Conservation (phyloP, 345 rosid genomes). For the Punica granatum region DNA sequence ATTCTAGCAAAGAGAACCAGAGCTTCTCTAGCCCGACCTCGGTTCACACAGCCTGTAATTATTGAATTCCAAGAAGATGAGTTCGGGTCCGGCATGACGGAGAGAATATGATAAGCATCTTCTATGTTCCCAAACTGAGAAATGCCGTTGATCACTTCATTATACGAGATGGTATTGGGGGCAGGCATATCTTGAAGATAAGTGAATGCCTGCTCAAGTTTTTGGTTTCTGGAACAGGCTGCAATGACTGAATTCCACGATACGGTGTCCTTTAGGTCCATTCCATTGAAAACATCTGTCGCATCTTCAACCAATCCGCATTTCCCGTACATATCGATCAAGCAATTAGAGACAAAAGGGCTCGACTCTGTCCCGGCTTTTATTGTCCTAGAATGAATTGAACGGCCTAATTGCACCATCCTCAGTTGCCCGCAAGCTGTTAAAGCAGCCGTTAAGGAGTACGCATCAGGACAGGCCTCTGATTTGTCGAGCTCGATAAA, state of each 20-base stretch:
- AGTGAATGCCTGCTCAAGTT: slow-evolving; percentile 40
- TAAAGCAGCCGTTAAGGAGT: slow-evolving; percentile 56
- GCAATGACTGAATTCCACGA: slow-evolving; percentile 81
- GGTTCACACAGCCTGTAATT: slow-evolving; percentile 58
- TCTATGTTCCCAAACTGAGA: slow-evolving; percentile 50
- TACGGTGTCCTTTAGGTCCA: slow-evolving; percentile 49
- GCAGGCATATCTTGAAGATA: slow-evolving; percentile 49
- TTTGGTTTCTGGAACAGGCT: slow-evolving; percentile 55
- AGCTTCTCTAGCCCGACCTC: slow-evolving; percentile 38
- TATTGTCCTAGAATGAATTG: slow-evolving; percentile 53
- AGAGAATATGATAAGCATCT: slow-evolving; percentile 38
- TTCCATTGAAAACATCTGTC: slow-evolving; percentile 31
- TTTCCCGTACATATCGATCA: slow-evolving; percentile 84
- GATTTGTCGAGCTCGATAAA: slow-evolving; percentile 50
- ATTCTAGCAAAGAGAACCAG: slow-evolving; percentile 42
- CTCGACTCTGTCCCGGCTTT: slow-evolving; percentile 41
- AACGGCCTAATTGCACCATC: slow-evolving; percentile 29
- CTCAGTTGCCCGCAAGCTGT: slow-evolving; percentile 50
- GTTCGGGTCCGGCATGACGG: slow-evolving; percentile 42
- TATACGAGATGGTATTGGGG: slow-evolving; percentile 68
- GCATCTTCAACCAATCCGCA: slow-evolving; percentile 55
- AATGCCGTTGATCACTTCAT: slow-evolving; percentile 56
- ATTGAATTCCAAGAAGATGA: slow-evolving; percentile 86
- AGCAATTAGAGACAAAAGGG: slow-evolving; percentile 51
- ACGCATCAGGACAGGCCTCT: slow-evolving; percentile 35